A percentile compares a stretch with the other conserved stretches of the same genome.
These are phyloP conservation scores for Fusarium paranaense DNA, from an alignment of 2,329 filamentous ascomycete genomes.

Conservation along the genomic window DNA sequence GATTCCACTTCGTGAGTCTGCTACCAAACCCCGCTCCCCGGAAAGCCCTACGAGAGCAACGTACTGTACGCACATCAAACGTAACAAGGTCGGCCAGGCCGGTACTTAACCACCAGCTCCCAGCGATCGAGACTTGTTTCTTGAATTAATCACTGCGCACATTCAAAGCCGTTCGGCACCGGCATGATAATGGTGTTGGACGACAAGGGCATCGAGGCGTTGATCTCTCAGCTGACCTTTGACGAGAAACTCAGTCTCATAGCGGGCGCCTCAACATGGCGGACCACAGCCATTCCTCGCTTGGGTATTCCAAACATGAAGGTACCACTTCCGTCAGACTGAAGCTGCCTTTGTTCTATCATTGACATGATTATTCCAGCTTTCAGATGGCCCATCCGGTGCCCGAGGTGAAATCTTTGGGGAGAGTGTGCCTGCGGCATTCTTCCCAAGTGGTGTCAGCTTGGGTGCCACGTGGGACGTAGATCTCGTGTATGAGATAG, in stretches of 20 bases:
- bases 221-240: background rate
- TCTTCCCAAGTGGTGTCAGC: background rate
- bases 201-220: too few species aligned
- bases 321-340: background rate
- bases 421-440: background rate
- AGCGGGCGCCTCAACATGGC: background rate
- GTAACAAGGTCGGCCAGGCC: too few species aligned
- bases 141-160: too few species aligned
- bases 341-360: background rate
- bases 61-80: too few species aligned
- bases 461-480: background rate
- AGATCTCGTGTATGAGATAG: background rate
- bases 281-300: background rate
- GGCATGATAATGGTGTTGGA: too few species aligned
- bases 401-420: background rate
- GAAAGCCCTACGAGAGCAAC: too few species aligned
- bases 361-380: background rate
- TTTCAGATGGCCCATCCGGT: background rate
- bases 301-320: background rate
- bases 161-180: too few species aligned
- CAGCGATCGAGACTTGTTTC: too few species aligned
- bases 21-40: too few species aligned
- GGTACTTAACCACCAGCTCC: too few species aligned
- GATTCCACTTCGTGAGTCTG: too few species aligned
- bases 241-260: background rate